Conservation (phyloP, 1,139 yeast genomes). For the Diutina scorzettiae region DNA sequence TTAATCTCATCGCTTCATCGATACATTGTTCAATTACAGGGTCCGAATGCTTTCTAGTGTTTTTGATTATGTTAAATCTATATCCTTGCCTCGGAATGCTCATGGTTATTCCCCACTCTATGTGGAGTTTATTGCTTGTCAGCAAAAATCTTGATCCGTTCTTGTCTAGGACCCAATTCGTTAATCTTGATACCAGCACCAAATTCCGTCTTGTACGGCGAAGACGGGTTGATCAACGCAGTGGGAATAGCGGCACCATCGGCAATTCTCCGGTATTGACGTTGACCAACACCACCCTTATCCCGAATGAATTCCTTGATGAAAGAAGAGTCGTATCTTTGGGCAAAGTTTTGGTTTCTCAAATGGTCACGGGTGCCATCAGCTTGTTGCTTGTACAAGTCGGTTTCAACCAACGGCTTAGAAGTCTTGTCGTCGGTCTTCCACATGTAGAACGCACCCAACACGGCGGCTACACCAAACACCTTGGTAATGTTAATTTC, state of each 20-base stretch:
- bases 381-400: constrained; percentile 27
- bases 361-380: constrained; percentile 18
- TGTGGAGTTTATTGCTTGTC: background rate
- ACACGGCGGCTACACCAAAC: constrained; percentile 30
- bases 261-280: constrained; percentile 25
- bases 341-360: constrained; percentile 28
- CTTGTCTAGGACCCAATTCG: constrained; percentile 36
- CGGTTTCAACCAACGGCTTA: constrained; percentile 28
- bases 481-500: constrained; percentile 31
- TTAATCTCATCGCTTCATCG: too few relatives aligned
- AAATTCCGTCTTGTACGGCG: constrained; percentile 29
- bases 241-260: constrained; percentile 20
- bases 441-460: constrained; percentile 29
- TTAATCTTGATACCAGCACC: constrained; percentile 37
- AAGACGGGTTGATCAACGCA: constrained; percentile 31
- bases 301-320: constrained; percentile 33
- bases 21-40: too few relatives aligned
- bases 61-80: too few relatives aligned
- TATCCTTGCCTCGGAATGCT: too few relatives aligned
- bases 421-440: constrained; percentile 18
- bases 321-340: constrained; percentile 31
- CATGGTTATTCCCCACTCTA: too few relatives aligned
- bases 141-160: constrained; percentile 30
- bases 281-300: constrained; percentile 37
- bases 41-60: too few relatives aligned